Evolutionary conservation across 148 eudicot species (phyloP), one percentile per base, ranked within the genome.

Genomic region (Rhododendron simsii): DNA sequence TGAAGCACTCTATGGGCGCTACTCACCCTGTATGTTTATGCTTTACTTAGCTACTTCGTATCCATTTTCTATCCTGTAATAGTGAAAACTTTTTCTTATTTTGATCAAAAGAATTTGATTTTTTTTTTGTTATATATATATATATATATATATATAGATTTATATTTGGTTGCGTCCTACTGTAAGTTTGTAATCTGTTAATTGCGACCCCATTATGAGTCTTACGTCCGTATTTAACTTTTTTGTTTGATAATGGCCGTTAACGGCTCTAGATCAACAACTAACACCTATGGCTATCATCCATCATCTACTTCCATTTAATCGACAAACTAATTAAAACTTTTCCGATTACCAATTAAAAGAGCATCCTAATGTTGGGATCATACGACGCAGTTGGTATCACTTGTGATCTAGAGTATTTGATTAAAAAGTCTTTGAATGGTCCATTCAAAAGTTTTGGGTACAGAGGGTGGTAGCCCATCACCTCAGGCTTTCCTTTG

Each of bases 1-100:
- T 96, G 57, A 96, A 96, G 89, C 99, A 95, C 88, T 94, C 98
- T 8, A 75, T 87, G 47, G 94, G 93, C 30, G 91, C 94, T 21
- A 90, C 91, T 85, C 90, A 96, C 39, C 99, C 99, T 18, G 98
- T 96, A 90, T 88, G 94, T 89, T 83, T 44, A 80, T 71, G 39
- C 10, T 13, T 41, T 14, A 28, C 76, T 14, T 30, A 71, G 7
- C 37, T 28, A 30, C 10, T 71, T 18, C 37, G 0, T 30, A 71
- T 30, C 76, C 73, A 26, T 65, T 65, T 7, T 65, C 30, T n/a
- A 23, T 65, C 73, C 13, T 65, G 67, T 61, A 61, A 61, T 5
- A 5, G 28, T 65, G 30, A n/a, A 21, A 61, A 21, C 67, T 6
- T 21, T 30, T 3, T 3, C 44, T 77, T 41, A 18, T 57, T 50